These are phyloP conservation scores for Trichosporon asahii DNA, from an alignment of 1,284 basidiomycete genomes.

Conservation along the genomic window DNA sequence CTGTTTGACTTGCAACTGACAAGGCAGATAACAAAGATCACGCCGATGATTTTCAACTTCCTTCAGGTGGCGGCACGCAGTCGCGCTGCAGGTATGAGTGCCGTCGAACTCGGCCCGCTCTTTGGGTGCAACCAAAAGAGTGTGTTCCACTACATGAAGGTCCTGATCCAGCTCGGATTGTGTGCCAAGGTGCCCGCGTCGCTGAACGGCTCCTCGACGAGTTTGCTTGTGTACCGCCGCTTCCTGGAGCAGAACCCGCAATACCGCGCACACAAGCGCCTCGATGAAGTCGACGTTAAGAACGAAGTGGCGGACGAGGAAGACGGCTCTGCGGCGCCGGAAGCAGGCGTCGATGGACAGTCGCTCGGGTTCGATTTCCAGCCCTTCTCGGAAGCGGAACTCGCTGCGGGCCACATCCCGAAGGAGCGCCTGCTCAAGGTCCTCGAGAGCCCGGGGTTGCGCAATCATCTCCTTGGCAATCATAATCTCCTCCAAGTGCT, in stretches of 20 bases:
- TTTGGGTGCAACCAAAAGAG: constrained; percentile 42
- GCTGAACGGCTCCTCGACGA: constrained; percentile 37
- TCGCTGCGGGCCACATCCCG: constrained; percentile 38
- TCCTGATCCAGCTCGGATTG: constrained; percentile 35
- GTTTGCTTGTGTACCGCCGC: constrained; percentile 38
- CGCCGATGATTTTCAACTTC: constrained; percentile 37
- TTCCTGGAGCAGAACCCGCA: constrained; percentile 41
- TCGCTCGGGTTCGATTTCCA: constrained; percentile 33
- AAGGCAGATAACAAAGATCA: constrained; percentile 37
- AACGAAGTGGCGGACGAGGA: constrained; percentile 25
- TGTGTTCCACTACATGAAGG: constrained; percentile 44
- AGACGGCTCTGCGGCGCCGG: constrained; percentile 9
- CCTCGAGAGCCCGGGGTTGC: constrained; percentile 41
- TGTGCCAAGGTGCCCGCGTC: constrained; percentile 42
- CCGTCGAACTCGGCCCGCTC: constrained; percentile 40
- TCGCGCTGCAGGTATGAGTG: constrained; percentile 22
- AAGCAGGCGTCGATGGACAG: constrained; percentile 4
- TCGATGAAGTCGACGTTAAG: constrained; percentile 20
- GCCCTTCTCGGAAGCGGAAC: constrained; percentile 36
- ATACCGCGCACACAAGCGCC: constrained; percentile 27
- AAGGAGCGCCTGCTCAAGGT: constrained; percentile 39
- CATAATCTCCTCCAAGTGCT: constrained; percentile 30
- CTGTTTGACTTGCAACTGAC: neutral
- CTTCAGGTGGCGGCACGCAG: constrained; percentile 24
- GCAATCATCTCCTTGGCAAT: constrained; percentile 41